Conservation (phyloP, 805 yeast species). For the Candida berthetii region DNA sequence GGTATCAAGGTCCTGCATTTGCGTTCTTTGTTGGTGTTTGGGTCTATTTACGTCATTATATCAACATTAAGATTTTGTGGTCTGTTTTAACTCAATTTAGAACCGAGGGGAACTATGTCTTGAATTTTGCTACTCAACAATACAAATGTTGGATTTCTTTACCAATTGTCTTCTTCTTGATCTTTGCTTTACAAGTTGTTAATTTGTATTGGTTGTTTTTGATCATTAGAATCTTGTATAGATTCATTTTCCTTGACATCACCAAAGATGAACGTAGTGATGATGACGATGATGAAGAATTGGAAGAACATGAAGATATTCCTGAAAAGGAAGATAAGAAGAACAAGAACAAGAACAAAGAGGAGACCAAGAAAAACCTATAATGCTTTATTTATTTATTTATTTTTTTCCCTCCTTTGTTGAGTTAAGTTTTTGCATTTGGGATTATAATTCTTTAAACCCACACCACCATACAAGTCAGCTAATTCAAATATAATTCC, state of each 20-base stretch:
- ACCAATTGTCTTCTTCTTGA: conserved; percentile 75
- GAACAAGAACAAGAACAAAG: too few relatives aligned
- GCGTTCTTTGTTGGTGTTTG: conserved; percentile 64
- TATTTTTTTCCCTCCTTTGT: too few relatives aligned
- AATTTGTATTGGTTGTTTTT: conserved; percentile 85
- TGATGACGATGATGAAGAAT: conserved; percentile 56
- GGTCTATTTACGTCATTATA: conserved; percentile 85
- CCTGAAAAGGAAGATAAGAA: too few relatives aligned
- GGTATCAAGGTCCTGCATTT: conserved; percentile 58
- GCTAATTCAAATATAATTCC: too few relatives aligned
- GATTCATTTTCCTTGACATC: conserved; percentile 54
- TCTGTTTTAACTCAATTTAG: conserved; percentile 81
- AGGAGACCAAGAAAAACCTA: too few relatives aligned
- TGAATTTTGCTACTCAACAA: conserved; percentile 86
- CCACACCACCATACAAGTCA: too few relatives aligned
- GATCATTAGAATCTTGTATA: conserved; percentile 69
- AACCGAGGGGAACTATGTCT: conserved; percentile 74
- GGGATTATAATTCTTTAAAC: too few relatives aligned
- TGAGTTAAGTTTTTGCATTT: too few relatives aligned
- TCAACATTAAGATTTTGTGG: conserved; percentile 77
- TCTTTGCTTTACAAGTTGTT: conserved; percentile 77
- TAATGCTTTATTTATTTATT: too few relatives aligned
- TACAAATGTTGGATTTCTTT: conserved; percentile 96
- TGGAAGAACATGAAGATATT: too few relatives aligned
- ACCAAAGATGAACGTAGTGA: conserved; percentile 84